A percentile compares a stretch with the other conserved stretches of the same genome.
phyloP scores from a whole-genome alignment of 2,329 filamentous ascomycete species.

The Graphilbum sp. region DNA sequence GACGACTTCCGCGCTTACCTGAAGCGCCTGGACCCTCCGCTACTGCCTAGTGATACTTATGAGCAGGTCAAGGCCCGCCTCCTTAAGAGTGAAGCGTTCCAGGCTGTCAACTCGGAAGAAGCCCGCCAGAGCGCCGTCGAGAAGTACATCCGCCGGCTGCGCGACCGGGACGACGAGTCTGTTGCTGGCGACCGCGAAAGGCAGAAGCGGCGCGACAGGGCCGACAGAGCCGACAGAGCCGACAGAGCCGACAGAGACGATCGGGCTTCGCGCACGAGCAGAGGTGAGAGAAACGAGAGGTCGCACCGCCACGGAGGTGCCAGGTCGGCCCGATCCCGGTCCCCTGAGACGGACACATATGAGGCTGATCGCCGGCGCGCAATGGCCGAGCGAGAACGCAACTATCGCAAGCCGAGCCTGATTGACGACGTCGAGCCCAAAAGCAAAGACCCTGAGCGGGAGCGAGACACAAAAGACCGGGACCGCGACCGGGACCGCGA shows the following conservation, averaged over 20 bases:
- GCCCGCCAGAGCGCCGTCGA: conserved; percentile 73
- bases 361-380: conserved; percentile 90
- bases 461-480: conserved; percentile 13
- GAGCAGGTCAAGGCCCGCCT: conserved; percentile 72
- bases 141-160: conserved; percentile 78
- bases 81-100: conserved; percentile 69
- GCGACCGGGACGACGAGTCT: conserved; percentile 71
- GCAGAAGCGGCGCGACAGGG: conserved; percentile 31
- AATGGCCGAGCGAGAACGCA: conserved; percentile 83
- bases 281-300: conserved; percentile 25
- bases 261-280: conserved; percentile 13
- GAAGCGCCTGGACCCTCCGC: conserved; percentile 77
- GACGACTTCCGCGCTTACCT: conserved; percentile 75
- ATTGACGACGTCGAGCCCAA: conserved; percentile 43
- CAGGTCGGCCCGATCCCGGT: conserved; percentile 49
- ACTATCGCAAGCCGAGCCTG: conserved; percentile 67
- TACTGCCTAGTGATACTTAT: conserved; percentile 66
- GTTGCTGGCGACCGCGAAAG: conserved; percentile 37
- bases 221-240: conserved; percentile 12
- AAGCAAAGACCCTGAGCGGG: conserved; percentile 16
- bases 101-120: conserved; percentile 68
- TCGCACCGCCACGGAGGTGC: conserved; percentile 38
- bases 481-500: conserved; percentile 27
- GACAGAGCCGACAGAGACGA: conserved; percentile 21
- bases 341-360: conserved; percentile 84